Base-by-base conservation (phyloP, 1,139 yeast genomes). In the Kodamaea ohmeri region DNA sequence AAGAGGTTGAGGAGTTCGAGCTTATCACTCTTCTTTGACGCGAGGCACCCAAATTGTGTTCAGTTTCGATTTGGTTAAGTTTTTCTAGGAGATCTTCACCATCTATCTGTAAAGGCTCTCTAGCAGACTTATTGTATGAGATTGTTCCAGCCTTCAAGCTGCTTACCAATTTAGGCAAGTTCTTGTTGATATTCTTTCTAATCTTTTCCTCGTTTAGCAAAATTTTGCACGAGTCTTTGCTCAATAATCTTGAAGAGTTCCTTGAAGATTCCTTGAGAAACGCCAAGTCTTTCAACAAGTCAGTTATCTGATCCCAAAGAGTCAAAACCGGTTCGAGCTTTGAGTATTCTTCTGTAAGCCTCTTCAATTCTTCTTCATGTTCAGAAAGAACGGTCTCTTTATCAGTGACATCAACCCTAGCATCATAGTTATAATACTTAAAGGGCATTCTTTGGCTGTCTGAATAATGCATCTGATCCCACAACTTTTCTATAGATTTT, bases 151-250 rank as follows among this genome's bases (percentile, higher is more conserved):
- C 40, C 44, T 74, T 77, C 36, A 90, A 61, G 2, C 68, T 73
- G 2, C 64, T 62, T 7, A 87, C 61, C 1, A 84, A 66, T 29
- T 68, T 67, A 0, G 97, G 97, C 51, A 87, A 65, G 47, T 75
- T 75, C 51, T 79, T 80, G 20, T 78, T 65, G 4, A 90, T 68
- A 40, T 75, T 73, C 50, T 83, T 83, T 38, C 97, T 68, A 31
- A 80, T 69, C 52, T 76, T 82, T 52, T 89, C 96, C 57, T 92
- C 97, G 44, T 83, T 76, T 43, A 86, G 70, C 39, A 90, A 63
- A 19, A 89, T 82, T 44, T 81, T 81, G 48, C 94, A 90, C 3
- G 92, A 84, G 46, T 88, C 82, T 51, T 86, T 78, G 44, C 85
- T 76, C 37, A 85, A 63, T 30, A 90, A 67, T 44, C 97, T 71